Evolutionary conservation across 1,284 basidiomycete genomes (phyloP).

Genomic region (Malassezia psittaci): DNA sequence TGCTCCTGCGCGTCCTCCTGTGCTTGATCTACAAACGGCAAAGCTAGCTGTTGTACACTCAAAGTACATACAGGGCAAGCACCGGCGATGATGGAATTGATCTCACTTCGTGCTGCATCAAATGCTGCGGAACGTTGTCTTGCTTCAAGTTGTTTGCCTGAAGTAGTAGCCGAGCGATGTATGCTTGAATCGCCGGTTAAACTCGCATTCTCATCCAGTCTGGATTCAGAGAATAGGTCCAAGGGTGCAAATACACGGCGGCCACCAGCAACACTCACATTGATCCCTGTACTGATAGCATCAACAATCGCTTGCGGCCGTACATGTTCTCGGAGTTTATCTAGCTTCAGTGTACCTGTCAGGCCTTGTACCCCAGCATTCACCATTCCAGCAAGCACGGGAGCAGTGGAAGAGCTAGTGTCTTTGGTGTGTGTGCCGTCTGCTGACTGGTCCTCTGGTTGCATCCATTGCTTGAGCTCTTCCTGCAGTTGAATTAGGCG

Average conservation of each 20-base stretch:
- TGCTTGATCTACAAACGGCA: slow-evolving; percentile 20
- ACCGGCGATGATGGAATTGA: slow-evolving; percentile 41
- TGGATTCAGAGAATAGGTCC: slow-evolving; percentile 23
- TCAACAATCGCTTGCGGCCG: slow-evolving; percentile 41
- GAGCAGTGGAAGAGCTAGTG: slow-evolving; percentile 21
- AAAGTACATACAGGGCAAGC: slow-evolving; percentile 40
- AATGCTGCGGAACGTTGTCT: slow-evolving; percentile 19
- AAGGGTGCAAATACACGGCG: slow-evolving; percentile 32
- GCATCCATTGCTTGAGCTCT: slow-evolving; percentile 11
- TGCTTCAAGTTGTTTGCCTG: background rate
- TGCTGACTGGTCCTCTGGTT: slow-evolving; percentile 5
- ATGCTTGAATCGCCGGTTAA: background rate
- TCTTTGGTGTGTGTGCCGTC: slow-evolving; percentile 17
- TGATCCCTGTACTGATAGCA: slow-evolving; percentile 38
- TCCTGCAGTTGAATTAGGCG: slow-evolving; percentile 38
- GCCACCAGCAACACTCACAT: slow-evolving; percentile 32
- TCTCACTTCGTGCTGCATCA: slow-evolving; percentile 35
- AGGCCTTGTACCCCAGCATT: slow-evolving; percentile 10
- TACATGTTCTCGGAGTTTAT: slow-evolving; percentile 38
- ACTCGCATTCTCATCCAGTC: no score
- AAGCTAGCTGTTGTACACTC: slow-evolving; percentile 27
- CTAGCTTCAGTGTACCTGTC: slow-evolving; percentile 19
- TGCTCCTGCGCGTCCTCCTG: slow-evolving; percentile 24
- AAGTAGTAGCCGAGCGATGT: background rate
- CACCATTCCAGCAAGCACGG: no score